phyloP scores from a whole-genome alignment of 2,329 filamentous ascomycete species.

The Fonsecaea pedrosoi region DNA sequence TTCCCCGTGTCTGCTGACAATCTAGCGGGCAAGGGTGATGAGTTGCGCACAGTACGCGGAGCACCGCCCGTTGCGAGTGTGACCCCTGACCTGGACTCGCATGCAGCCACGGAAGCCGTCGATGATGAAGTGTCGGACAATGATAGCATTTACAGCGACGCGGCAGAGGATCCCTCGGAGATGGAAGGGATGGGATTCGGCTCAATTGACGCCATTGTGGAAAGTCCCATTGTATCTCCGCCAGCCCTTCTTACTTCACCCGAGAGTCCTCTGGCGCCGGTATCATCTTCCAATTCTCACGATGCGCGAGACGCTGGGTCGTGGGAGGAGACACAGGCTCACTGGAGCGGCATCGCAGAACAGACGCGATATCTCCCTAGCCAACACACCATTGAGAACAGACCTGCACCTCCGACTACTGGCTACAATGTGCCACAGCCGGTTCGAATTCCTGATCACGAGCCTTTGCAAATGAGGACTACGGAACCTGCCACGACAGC shows the following conservation, averaged over 20 bases:
- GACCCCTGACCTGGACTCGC: neutral
- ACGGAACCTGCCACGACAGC: neutral
- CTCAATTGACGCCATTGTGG: conserved; percentile 58
- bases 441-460: conserved; percentile 12
- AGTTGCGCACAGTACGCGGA: conserved; percentile 16
- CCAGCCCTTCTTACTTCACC: conserved; percentile 21
- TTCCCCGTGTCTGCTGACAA: conserved; percentile 55
- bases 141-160: conserved; percentile 56
- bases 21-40: conserved; percentile 13
- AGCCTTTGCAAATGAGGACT: neutral
- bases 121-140: conserved; percentile 37
- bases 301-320: conserved; percentile 23
- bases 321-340: conserved; percentile 43
- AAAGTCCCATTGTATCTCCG: conserved; percentile 42
- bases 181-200: conserved; percentile 53
- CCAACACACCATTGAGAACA: neutral
- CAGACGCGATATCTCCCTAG: conserved; percentile 25
- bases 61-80: neutral
- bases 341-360: conserved; percentile 41
- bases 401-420: neutral
- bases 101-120: conserved; percentile 1
- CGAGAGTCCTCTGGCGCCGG: conserved; percentile 33
- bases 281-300: conserved; percentile 12
- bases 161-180: conserved; percentile 44
- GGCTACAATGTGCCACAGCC: neutral